Percentiles rank a stretch among this genome's conserved stretches.
phyloP scores from a whole-genome alignment of 192 early-diverging fungal genomes.

The Coemansia sp. region DNA sequence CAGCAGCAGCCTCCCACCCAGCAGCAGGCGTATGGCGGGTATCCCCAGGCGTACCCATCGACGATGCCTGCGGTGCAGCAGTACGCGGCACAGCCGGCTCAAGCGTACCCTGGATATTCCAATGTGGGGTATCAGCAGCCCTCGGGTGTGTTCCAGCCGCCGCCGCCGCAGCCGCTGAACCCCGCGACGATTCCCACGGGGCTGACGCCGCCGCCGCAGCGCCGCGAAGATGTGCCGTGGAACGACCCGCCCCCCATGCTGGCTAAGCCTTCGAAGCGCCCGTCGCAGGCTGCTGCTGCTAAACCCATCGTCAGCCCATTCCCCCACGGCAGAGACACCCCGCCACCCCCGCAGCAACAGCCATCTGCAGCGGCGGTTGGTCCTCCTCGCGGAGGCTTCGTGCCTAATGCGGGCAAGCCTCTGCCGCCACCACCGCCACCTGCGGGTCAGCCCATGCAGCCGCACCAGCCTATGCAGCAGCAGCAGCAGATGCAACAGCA shows the following conservation, averaged over 20 bases:
- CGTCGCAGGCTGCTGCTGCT: constrained; percentile 6
- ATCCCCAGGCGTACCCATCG: background rate
- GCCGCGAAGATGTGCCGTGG: constrained; percentile 31
- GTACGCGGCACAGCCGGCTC: constrained; percentile 6
- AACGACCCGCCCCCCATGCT: constrained; percentile 40
- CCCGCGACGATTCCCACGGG: constrained; percentile 38
- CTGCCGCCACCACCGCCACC: constrained; percentile 8
- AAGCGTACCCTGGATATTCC: constrained; percentile 13
- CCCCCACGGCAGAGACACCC: constrained; percentile 38
- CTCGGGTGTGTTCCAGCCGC: constrained; percentile 32
- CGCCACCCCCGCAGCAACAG: constrained; percentile 13
- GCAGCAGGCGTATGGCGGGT: constrained; percentile 5
- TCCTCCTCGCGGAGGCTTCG: constrained; percentile 10
- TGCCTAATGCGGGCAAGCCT: constrained; percentile 12
- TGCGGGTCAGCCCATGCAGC: no score
- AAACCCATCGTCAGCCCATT: constrained; percentile 42
- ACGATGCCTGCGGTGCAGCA: constrained; percentile 34
- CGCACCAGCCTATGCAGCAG: no score
- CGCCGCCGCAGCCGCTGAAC: constrained; percentile 44
- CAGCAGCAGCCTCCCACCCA: constrained; percentile 13
- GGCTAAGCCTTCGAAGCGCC: constrained; percentile 27
- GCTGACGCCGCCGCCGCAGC: constrained; percentile 37
- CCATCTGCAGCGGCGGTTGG: background rate
- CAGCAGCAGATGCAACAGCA: no score
- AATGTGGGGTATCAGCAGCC: constrained; percentile 12